Conservation (phyloP, 805 yeast species). For the Candida insectalens region DNA sequence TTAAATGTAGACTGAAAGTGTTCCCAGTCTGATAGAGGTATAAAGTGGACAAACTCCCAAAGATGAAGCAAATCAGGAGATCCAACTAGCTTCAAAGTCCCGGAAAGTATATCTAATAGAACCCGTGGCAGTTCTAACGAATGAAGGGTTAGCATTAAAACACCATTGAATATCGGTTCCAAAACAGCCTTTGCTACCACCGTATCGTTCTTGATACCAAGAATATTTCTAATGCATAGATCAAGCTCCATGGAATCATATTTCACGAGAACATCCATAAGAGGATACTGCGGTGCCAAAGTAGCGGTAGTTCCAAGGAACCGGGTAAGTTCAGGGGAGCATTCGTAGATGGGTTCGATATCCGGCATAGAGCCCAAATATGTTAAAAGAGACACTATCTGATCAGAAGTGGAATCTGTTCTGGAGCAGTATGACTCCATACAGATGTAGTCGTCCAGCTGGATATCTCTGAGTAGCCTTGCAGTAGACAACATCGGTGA, state of each 20-base stretch:
- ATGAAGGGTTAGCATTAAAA: neutral
- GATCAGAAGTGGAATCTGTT: no score
- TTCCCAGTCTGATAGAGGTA: constrained; percentile 8
- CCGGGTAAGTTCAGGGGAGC: no score
- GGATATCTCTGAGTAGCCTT: neutral
- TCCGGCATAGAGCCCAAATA: no score
- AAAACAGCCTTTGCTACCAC: constrained; percentile 8
- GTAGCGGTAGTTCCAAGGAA: no score
- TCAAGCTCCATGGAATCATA: neutral
- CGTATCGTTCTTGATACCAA: constrained; percentile 5
- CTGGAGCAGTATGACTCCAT: neutral
- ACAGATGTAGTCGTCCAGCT: neutral
- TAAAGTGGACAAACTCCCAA: constrained; percentile 11
- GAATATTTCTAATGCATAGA: constrained; percentile 3
- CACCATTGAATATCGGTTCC: neutral
- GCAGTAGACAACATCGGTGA: no score
- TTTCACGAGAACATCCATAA: neutral
- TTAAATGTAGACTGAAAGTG: constrained; percentile 6
- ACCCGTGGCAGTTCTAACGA: neutral
- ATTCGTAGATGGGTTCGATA: no score
- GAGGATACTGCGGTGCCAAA: neutral
- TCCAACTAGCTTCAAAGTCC: no score
- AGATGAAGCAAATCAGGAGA: constrained; percentile 4
- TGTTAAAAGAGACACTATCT: no score
- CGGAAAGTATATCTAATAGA: no score